phyloP scores from a whole-genome alignment of 345 rosid species.

The Iberis pinnata region DNA sequence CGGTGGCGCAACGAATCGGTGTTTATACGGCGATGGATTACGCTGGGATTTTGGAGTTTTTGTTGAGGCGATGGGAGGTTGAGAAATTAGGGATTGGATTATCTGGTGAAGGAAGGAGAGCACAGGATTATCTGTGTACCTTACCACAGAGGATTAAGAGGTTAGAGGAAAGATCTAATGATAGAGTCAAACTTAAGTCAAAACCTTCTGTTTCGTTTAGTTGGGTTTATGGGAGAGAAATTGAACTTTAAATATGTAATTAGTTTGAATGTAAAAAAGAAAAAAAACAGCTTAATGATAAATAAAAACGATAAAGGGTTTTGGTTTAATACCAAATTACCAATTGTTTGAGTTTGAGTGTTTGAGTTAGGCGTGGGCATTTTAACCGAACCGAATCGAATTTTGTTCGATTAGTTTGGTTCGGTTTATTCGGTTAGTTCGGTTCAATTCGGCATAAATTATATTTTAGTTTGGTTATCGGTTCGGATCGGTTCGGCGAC shows the following conservation, averaged over 20 bases:
- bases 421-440: too few species aligned
- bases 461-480: too few species aligned
- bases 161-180: slow-evolving; percentile 45
- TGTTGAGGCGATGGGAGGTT: slow-evolving; percentile 45
- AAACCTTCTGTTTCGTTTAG: slow-evolving; percentile 37
- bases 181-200: slow-evolving; percentile 26
- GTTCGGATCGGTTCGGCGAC: too few species aligned
- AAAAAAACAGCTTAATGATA: too few species aligned
- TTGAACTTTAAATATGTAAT: slow-evolving; percentile 6
- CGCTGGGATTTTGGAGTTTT: slow-evolving; percentile 42
- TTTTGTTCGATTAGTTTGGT: too few species aligned
- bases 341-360: too few species aligned
- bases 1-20: slow-evolving; percentile 45
- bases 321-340: too few species aligned
- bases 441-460: too few species aligned
- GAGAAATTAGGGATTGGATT: slow-evolving; percentile 36
- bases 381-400: too few species aligned
- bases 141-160: slow-evolving; percentile 40
- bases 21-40: slow-evolving; percentile 51
- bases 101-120: slow-evolving; percentile 39
- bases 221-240: slow-evolving; percentile 41
- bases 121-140: slow-evolving; percentile 41
- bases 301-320: too few species aligned
- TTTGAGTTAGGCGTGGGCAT: too few species aligned
- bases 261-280: too few species aligned